Evolutionary conservation across 2,329 filamentous ascomycete genomes (phyloP), one percentile per base, ranked within the genome.

Genomic region (Venturia carpophila): DNA sequence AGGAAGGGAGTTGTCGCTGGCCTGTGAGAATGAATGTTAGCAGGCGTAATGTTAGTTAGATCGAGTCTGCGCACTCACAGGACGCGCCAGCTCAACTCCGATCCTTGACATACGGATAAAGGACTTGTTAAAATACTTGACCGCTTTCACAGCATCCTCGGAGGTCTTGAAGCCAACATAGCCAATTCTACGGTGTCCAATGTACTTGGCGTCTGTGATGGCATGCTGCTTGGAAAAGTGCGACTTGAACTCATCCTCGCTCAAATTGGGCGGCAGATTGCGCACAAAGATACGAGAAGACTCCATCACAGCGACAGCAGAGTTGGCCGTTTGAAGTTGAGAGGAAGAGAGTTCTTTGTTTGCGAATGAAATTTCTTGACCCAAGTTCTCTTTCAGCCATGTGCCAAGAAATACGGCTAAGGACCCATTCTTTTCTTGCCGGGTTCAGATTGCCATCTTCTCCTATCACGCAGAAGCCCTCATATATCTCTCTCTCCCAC

Each of bases 21-120:
- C 63, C 63, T 60, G 37, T 58, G 27, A 58, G 27, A 58, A 37
- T n/a, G 27, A 58, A 37, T n/a, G 27, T 58, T 58, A 58, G 52
- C 17, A 2, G 39, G 30, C 10, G 21, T 21, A 27, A 9, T 58
- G 19, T 39, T n/a, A 37, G 24, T 64, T 6, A 45, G 3, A 77
- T 27, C 15, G 52, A 37, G 9, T 58, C 15, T 34, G 52, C 52
- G n/a, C 39, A 66, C 84, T 74, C 79, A 95, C 89, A 67, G 94
- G 88, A 75, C 85, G 87, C 65, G 94, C 94, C 72, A 94, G 79
- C 79, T 97, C 92, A 68, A 97, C 94, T 39, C 83, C 84, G 71
- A 99, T 92, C 79, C 88, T 95, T 66, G 92, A 96, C 90, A 97
- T 94, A 71, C 92, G 91, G 71, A 99, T 91, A 77, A 92, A 99